These are phyloP conservation scores for Thoreauomyces humboldtii DNA, from an alignment of 192 early-diverging fungal genomes.

Conservation along the genomic window DNA sequence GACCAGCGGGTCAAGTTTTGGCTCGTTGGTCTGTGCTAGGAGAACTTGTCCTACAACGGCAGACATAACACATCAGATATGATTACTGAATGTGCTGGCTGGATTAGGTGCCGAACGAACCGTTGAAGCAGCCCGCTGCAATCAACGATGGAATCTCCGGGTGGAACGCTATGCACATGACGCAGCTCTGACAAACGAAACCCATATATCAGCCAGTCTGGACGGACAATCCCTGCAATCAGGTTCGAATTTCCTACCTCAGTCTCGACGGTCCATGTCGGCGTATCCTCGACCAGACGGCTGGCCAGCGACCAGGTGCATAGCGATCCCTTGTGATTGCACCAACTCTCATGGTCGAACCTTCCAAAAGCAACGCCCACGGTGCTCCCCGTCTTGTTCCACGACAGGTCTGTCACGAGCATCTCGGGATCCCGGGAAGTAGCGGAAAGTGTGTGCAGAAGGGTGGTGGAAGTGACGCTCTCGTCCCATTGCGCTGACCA, in stretches of 20 bases:
- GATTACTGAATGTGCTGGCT: no score
- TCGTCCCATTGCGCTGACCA: constrained; percentile 50
- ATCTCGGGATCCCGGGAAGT: constrained; percentile 13
- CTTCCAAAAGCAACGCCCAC: constrained; percentile 39
- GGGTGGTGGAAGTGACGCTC: constrained; percentile 26
- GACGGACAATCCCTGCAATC: no score
- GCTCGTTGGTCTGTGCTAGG: constrained; percentile 38
- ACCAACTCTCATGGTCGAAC: constrained; percentile 41
- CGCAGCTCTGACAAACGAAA: constrained; percentile 47
- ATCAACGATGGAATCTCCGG: constrained; percentile 42
- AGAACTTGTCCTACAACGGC: constrained; percentile 40
- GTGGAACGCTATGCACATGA: constrained; percentile 46
- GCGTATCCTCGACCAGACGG: background rate
- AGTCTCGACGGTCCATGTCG: constrained; percentile 22
- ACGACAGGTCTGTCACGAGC: constrained; percentile 34
- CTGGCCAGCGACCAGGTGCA: constrained; percentile 36
- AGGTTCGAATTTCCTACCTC: no score
- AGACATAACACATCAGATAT: no score
- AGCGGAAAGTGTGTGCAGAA: constrained; percentile 30
- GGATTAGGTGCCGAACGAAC: constrained; percentile 6
- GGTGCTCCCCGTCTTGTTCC: constrained; percentile 47
- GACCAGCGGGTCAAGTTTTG: constrained; percentile 35
- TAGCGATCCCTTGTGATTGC: constrained; percentile 40
- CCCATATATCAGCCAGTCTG: no score
- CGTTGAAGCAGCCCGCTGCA: constrained; percentile 45